Evolutionary conservation across 768 basidiomycete genomes (phyloP), one percentile per base, ranked within the genome.

Genomic region (Atractiella rhizophila): DNA sequence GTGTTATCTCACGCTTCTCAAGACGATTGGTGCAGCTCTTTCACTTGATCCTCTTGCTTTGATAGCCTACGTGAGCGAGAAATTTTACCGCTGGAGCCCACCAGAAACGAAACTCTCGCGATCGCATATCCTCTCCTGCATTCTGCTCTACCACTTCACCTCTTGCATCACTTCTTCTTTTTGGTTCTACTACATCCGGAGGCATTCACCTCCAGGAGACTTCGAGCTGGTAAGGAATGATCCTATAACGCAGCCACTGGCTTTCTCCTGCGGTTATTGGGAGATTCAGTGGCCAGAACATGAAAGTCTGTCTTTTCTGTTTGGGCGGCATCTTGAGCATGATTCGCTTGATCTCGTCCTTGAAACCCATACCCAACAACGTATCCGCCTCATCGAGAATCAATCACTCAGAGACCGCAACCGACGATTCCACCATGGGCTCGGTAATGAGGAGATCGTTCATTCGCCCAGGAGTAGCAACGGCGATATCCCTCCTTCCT

Each of bases 341-440:
- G 53, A 96, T 85, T 10, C 82, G 80, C 56, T 91, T 82, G 20
- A 61, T 53, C 37, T 57, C 56, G 29, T 52, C 48, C 23, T 56
- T 44, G 57, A 63, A 63, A 11, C 61, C 61, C 48, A 54, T 54
- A 47, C 62, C 63, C 35, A 64, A 54, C 18, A 64, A 50, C 2
- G 60, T 58, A 46, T 62, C 62, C 7, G 54, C 51, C 42, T 53
- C 47, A 53, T 96, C 91, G 43, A 96, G 64, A 44, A 96, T 67
- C 39, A 96, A 67, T 78, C 71, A 62, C 50, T 71, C 64, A 3
- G 65, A 67, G 2, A 63, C 61, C 16, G 60, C 59, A 9, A 85
- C 65, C n/a, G n/a, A n/a, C n/a, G n/a, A n/a, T n/a, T n/a, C n/a
- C n/a, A n/a, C n/a, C 2, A 64, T 64, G 1, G 66, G 64, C 40